phyloP scores from a whole-genome alignment of 2,329 filamentous ascomycete species.

The Fusarium palustre region DNA sequence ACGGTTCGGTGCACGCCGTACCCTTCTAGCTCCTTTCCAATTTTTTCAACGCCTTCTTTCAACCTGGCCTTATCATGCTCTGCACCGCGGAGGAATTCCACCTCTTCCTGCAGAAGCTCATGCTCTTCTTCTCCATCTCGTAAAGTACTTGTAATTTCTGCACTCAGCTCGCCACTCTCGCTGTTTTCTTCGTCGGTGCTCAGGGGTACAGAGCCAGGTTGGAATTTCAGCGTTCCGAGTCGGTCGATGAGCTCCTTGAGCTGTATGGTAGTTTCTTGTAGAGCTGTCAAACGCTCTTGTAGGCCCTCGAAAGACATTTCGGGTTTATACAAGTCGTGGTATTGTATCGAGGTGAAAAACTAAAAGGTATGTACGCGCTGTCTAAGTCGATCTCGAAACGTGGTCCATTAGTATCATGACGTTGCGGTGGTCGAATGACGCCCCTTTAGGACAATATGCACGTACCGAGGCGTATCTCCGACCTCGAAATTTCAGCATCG shows the following conservation, averaged over 20 bases:
- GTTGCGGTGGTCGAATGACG: slow-evolving; percentile 28
- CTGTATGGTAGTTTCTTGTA: slow-evolving; percentile 71
- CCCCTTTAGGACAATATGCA: slow-evolving; percentile 45
- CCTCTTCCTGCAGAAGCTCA: slow-evolving; percentile 82
- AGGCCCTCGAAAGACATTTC: slow-evolving; percentile 69
- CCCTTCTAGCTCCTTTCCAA: slow-evolving; percentile 78
- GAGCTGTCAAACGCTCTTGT: slow-evolving; percentile 68
- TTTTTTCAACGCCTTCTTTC: slow-evolving; percentile 72
- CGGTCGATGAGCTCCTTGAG: slow-evolving; percentile 70
- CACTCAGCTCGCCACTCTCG: slow-evolving; percentile 76
- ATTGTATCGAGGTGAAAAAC: not conserved
- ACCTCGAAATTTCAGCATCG: slow-evolving; percentile 45
- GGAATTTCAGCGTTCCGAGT: slow-evolving; percentile 68
- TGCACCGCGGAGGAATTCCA: slow-evolving; percentile 71
- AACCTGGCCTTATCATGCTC: slow-evolving; percentile 73
- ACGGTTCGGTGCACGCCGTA: slow-evolving; percentile 52
- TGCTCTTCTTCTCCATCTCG: slow-evolving; percentile 86
- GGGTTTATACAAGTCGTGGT: not conserved
- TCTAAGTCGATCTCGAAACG: slow-evolving; percentile 39
- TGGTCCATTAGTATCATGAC: slow-evolving; percentile 45
- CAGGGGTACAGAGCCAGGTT: slow-evolving; percentile 68
- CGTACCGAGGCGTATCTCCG: slow-evolving; percentile 25
- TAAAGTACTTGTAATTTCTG: slow-evolving; percentile 82
- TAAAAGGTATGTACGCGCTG: not conserved
- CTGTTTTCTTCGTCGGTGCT: slow-evolving; percentile 62